These are phyloP conservation scores for Mycena leptocephala DNA, from an alignment of 768 basidiomycete species.

Conservation along the genomic window DNA sequence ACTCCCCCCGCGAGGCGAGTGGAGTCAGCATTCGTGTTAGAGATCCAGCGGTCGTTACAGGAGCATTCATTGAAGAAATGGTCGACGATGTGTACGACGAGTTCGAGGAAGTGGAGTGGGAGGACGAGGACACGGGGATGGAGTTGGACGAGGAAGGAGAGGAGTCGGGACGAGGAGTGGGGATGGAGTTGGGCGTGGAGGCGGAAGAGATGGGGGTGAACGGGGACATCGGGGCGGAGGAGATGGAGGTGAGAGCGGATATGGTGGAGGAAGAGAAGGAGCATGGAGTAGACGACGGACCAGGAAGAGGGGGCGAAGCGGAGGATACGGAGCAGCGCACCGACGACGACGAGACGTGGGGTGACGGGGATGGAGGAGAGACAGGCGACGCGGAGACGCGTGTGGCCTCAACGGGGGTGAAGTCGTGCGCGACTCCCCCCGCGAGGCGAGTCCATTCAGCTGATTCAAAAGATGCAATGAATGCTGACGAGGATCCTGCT, in stretches of 20 bases:
- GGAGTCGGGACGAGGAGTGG: too few species aligned
- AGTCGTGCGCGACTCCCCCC: constrained; percentile 10
- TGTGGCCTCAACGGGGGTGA: constrained; percentile 3
- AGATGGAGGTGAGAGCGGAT: background rate
- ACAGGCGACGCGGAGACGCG: background rate
- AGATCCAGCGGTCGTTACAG: background rate
- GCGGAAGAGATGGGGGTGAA: too few species aligned
- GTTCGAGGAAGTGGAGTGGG: too few species aligned
- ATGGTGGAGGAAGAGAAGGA: background rate
- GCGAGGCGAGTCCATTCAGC: constrained; percentile 12
- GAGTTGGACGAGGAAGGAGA: too few species aligned
- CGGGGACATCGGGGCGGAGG: too few species aligned
- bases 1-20: constrained; percentile 29
- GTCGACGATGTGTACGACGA: too few species aligned
- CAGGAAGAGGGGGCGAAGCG: background rate
- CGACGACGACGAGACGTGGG: background rate
- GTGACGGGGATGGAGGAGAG: too few species aligned
- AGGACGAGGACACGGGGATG: too few species aligned
- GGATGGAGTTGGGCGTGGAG: too few species aligned
- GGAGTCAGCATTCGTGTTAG: background rate
- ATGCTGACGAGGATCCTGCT: too few species aligned
- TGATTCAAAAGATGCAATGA: background rate
- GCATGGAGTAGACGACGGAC: background rate
- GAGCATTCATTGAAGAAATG: background rate
- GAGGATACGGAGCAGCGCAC: background rate